phyloP scores from a whole-genome alignment of 306 rosid genomes.

The Cicer yamashitae region DNA sequence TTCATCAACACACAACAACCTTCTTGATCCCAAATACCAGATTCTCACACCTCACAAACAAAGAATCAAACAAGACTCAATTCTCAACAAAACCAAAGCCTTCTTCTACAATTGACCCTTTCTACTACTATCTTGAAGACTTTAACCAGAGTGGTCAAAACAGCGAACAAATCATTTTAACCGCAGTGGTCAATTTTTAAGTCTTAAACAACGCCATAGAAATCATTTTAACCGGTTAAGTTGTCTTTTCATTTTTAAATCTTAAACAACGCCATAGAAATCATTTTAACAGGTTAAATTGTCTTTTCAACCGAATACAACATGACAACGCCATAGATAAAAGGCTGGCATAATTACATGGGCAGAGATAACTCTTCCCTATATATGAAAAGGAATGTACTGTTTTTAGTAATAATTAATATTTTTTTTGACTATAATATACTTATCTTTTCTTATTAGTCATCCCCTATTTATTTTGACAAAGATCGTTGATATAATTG shows the following conservation, averaged over 20 bases:
- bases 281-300: too few species aligned
- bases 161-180: constrained; percentile 59
- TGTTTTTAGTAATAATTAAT: too few species aligned
- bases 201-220: constrained; percentile 24
- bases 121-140: constrained; percentile 32
- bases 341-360: too few species aligned
- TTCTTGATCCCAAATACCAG: neutral
- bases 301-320: too few species aligned
- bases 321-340: too few species aligned
- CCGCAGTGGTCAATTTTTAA: constrained; percentile 67
- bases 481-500: too few species aligned
- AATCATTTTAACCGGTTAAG: constrained; percentile 55
- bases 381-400: too few species aligned
- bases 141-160: constrained; percentile 66
- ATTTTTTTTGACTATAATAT: too few species aligned
- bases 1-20: constrained; percentile 11
- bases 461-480: too few species aligned
- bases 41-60: constrained; percentile 8
- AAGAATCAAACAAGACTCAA: constrained; percentile 31
- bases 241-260: neutral
- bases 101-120: constrained; percentile 30
- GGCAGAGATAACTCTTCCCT: too few species aligned
- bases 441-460: too few species aligned
- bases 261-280: too few species aligned
- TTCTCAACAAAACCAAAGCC: constrained; percentile 24